phyloP scores from a whole-genome alignment of 192 early-diverging fungal species.

The Coemansia sp. region DNA sequence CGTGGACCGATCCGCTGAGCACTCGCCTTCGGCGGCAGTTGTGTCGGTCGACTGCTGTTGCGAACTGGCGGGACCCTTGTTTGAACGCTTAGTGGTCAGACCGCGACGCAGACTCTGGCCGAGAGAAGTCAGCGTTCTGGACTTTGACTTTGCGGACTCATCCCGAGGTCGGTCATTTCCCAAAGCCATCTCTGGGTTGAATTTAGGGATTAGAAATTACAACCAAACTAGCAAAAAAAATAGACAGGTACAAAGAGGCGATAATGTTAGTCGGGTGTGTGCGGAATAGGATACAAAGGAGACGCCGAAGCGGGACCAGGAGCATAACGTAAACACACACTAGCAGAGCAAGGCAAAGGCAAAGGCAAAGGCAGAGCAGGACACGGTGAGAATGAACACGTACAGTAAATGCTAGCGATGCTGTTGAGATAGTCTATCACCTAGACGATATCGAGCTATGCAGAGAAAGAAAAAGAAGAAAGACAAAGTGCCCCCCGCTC shows the following conservation, averaged over 20 bases:
- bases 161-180: slow-evolving; percentile 52
- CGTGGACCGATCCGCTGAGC: slow-evolving; percentile 3
- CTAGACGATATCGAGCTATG: background rate
- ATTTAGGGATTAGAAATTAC: slow-evolving; percentile 1
- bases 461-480: background rate
- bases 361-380: background rate
- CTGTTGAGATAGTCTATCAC: background rate
- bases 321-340: background rate
- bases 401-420: slow-evolving; percentile 2
- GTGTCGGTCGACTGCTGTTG: background rate
- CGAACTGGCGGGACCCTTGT: slow-evolving; percentile 6
- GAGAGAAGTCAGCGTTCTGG: slow-evolving; percentile 34
- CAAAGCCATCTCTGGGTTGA: slow-evolving; percentile 24
- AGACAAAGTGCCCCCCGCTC: background rate
- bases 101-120: slow-evolving; percentile 50
- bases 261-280: background rate
- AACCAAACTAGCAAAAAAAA: background rate
- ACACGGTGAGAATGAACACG: background rate
- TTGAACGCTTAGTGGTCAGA: slow-evolving; percentile 40
- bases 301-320: background rate
- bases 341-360: background rate
- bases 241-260: background rate
- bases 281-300: background rate
- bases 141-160: slow-evolving; percentile 49
- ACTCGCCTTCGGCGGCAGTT: background rate